Base-by-base conservation (phyloP, 2,329 filamentous ascomycete species). In the Akanthomyces lecanii region DNA sequence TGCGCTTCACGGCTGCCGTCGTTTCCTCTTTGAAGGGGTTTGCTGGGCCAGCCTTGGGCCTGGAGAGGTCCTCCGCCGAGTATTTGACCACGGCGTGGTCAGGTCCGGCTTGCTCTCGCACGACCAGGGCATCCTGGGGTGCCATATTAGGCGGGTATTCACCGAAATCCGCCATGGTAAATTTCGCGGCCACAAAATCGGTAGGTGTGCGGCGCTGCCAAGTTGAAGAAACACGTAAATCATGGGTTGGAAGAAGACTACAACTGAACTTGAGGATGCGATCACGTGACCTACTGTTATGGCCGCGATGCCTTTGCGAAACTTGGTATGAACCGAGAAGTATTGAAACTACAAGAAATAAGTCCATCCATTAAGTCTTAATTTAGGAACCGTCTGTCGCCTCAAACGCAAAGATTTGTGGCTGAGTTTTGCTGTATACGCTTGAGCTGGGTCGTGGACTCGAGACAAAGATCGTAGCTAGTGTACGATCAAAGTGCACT, bases 1-100 rank as follows among this genome's bases (percentile, higher is more conserved):
- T 94, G 65, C 90, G 86, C 76, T 93, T 94, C 64, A 87, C 73
- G 1, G 77, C 76, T 55, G 79, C 84, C 23, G 81, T 75, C 33
- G 88, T 81, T 18, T 56, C 60, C 36, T 56, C 60, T 72, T 86
- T 87, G 75, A 91, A 94, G 1, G 91, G 91, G 71, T 94, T 94
- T 28, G 82, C 77, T 42, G 91, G 91, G 0, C 91, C 91, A 64
- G 87, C 76, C 10, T 79, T 77, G 1, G 89, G 85, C 64, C 86
- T 83, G 53, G 85, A 82, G 47, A 94, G 79, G 69, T 91, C 87
- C 68, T 90, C 87, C 68, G 88, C 89, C n/a, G 88, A 88, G 72
- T 89, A 89, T 36, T 81, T 79, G 8, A 85, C 82, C 28, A 88
- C 83, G 23, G 83, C 84, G 69, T 89, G 86, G 65, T 86, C 81